phyloP scores from a whole-genome alignment of 2,329 filamentous ascomycete genomes.

The Chalaropsis thielavioides region DNA sequence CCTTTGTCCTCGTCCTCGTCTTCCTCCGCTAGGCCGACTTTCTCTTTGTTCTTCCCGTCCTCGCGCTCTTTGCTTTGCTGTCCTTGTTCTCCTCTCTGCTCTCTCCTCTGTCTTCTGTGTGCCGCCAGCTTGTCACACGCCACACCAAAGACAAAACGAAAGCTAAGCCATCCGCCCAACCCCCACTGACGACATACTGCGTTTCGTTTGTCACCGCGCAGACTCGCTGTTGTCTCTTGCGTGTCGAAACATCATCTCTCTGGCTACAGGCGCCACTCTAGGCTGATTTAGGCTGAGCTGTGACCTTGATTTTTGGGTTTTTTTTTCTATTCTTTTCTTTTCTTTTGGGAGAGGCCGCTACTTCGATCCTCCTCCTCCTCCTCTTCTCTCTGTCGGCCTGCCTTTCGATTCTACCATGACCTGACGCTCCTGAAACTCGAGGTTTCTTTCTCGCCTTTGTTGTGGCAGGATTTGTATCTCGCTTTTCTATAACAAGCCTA shows the following conservation, averaged over 20 bases:
- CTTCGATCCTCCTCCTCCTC: background rate
- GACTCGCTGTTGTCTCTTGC: background rate
- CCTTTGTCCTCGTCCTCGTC: background rate
- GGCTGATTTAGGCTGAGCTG: too few species aligned
- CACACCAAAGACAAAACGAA: too few species aligned
- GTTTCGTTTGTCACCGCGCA: background rate
- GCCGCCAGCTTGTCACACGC: too few species aligned
- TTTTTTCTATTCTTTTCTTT: too few species aligned
- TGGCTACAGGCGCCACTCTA: background rate
- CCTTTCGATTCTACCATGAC: background rate
- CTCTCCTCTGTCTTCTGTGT: background rate
- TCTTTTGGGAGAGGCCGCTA: background rate
- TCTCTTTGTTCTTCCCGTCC: background rate
- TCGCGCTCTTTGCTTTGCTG: background rate
- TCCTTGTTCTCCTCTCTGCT: background rate
- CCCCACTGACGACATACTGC: background rate
- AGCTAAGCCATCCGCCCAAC: too few species aligned
- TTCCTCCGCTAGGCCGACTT: background rate
- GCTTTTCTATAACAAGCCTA: background rate
- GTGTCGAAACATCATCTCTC: background rate
- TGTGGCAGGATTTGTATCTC: background rate
- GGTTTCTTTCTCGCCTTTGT: background rate
- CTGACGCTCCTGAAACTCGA: background rate
- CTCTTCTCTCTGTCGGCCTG: background rate
- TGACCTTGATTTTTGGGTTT: background rate